A percentile compares a stretch with the other conserved stretches of the same genome.
Evolutionary conservation across 768 basidiomycete genomes (phyloP).

Genomic region (Cystofilobasidium bisporidii): DNA sequence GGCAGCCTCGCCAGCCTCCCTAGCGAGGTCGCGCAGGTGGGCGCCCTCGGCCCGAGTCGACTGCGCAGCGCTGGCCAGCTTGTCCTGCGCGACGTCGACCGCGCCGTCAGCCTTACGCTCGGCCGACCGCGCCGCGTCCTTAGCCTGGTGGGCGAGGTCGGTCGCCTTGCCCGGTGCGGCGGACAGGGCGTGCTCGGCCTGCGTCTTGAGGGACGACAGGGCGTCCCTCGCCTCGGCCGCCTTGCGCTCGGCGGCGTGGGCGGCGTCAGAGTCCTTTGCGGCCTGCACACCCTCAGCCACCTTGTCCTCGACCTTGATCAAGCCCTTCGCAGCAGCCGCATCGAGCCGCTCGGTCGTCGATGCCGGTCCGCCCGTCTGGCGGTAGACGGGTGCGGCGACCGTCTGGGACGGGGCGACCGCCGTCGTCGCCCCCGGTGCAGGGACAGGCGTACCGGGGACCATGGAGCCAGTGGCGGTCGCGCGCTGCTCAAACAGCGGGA

Average conservation of each 20-base stretch:
- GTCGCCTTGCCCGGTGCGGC: too few relatives aligned
- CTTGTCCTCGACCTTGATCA: slow-evolving; percentile 16
- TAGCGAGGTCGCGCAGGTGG: too few relatives aligned
- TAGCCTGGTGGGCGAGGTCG: too few relatives aligned
- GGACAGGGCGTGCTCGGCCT: too few relatives aligned
- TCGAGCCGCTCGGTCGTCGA: slow-evolving; percentile 15
- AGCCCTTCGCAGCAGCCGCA: not conserved
- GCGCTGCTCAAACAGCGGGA: slow-evolving; percentile 13
- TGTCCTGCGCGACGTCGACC: too few relatives aligned
- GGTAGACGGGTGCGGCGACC: slow-evolving; percentile 21
- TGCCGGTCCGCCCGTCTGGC: not conserved
- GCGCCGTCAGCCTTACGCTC: too few relatives aligned
- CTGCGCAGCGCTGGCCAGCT: too few relatives aligned
- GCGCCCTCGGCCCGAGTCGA: too few relatives aligned
- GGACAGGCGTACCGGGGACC: slow-evolving; percentile 17
- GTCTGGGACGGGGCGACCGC: slow-evolving; percentile 1
- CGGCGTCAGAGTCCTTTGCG: not conserved
- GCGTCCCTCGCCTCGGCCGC: too few relatives aligned
- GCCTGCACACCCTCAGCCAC: not conserved
- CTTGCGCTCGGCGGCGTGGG: not conserved
- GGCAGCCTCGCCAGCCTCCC: not conserved
- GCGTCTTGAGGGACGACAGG: too few relatives aligned
- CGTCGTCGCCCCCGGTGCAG: not conserved
- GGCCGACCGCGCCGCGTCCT: too few relatives aligned
- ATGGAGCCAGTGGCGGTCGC: not conserved